Evolutionary conservation across 768 basidiomycete genomes (phyloP).

Genomic region (Antrodiella citrinella): DNA sequence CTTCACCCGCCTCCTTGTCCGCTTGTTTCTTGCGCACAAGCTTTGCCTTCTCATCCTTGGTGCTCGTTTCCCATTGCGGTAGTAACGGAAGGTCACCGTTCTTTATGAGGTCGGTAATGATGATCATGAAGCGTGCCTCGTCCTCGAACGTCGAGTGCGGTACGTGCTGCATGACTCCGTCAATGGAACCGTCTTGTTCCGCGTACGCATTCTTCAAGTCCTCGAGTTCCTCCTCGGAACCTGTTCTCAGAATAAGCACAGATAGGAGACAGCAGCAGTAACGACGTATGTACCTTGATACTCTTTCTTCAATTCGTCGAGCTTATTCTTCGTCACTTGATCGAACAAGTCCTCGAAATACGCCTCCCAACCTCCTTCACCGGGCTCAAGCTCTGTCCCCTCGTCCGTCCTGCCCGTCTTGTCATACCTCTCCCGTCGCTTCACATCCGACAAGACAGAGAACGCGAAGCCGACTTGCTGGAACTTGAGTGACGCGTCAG

Average conservation of each 20-base stretch:
- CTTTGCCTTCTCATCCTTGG: constrained; percentile 75
- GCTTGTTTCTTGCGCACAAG: constrained; percentile 66
- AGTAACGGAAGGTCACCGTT: constrained; percentile 48
- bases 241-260: constrained; percentile 42
- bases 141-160: constrained; percentile 82
- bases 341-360: constrained; percentile 93
- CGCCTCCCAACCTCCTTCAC: constrained; percentile 87
- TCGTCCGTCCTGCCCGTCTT: constrained; percentile 82
- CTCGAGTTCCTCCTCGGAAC: constrained; percentile 74
- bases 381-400: constrained; percentile 57
- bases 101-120: constrained; percentile 60
- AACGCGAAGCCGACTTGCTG: constrained; percentile 95
- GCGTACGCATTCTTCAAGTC: constrained; percentile 75
- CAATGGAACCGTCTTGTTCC: constrained; percentile 66
- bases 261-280: too few species aligned
- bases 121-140: constrained; percentile 72
- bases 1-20: constrained; percentile 75
- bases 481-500: constrained; percentile 69
- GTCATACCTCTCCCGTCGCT: constrained; percentile 72
- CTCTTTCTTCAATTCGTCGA: constrained; percentile 90
- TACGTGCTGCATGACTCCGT: constrained; percentile 74
- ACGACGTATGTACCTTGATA: constrained; percentile 67
- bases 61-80: constrained; percentile 57
- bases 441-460: constrained; percentile 75
- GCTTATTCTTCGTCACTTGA: constrained; percentile 71